Evolutionary conservation across 2,329 filamentous ascomycete species (phyloP), one percentile per base, ranked within the genome.

Genomic region (Colletotrichum neosansevieriae): DNA sequence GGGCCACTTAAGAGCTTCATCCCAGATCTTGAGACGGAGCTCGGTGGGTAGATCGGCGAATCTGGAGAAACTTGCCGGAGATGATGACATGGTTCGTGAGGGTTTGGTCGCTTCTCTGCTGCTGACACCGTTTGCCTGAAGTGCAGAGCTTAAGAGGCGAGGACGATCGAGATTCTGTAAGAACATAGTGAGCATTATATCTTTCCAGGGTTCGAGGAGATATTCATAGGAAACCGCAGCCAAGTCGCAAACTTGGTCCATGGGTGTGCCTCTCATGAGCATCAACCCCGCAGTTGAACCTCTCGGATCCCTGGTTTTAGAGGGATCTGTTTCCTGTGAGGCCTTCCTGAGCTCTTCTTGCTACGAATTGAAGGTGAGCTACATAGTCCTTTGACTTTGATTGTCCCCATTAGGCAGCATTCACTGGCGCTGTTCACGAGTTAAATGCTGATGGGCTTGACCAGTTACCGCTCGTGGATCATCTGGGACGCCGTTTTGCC

Each of bases 21-120:
- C 50, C 65, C 69, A 70, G 13, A 70, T 65, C 6, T 69, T 64
- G 54, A 69, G 38, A 7, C 57, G 64, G 11, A 70, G 51, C 12
- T 70, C 69, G 3, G 65, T 12, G 24, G 69, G 69, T 9, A 70
- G 69, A 4, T 62, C 49, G 17, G 49, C 0, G 17, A 70, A 70
- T 13, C 15, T 63, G 38, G 24, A n/a, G 65, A 70, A 70, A 1
- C 58, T 24, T 0, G 40, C 19, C 24, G 29, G 29, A 29, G 19
- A 17, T 11, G 38, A 40, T 1, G 64, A 9, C 24, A 64, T 60
- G 24, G 2, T 12, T 87, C 86, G 40, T 10, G 42, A 44, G 0
- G 13, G 24, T 24, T 34, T 2, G 17, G 51, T 11, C 49, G 36
- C 17, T 7, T 38, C 36, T 15, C 2, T 13, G 17, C n/a, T 11